phyloP scores from a whole-genome alignment of 331 rosid species.

The Phaseolus coccineus region DNA sequence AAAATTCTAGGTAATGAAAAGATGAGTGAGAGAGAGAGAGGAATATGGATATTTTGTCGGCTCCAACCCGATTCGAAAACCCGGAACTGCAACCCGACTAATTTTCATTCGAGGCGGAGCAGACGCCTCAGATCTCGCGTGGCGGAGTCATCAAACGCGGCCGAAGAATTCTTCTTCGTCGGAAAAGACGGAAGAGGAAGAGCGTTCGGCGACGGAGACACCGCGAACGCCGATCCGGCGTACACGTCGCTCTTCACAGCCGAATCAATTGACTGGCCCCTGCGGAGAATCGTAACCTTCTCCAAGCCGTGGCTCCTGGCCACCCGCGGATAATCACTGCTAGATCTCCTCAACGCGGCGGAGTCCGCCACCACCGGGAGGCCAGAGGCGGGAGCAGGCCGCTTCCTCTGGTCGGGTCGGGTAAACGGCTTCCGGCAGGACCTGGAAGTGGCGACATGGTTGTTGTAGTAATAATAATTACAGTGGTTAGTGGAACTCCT shows the following conservation, averaged over 20 bases:
- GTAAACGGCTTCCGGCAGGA: constrained; percentile 53
- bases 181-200: constrained; percentile 89
- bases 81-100: constrained; percentile 19
- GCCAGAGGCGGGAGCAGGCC: not conserved
- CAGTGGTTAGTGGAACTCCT: constrained; percentile 26
- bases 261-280: constrained; percentile 83
- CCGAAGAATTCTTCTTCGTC: constrained; percentile 53
- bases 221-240: constrained; percentile 88
- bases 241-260: constrained; percentile 55
- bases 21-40: not conserved
- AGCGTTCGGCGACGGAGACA: constrained; percentile 91
- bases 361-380: constrained; percentile 31
- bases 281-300: constrained; percentile 74
- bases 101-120: constrained; percentile 66
- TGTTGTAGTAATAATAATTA: constrained; percentile 15
- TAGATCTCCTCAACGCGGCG: constrained; percentile 47
- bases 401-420: constrained; percentile 54
- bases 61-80: constrained; percentile 19
- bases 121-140: constrained; percentile 89
- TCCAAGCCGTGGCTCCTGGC: constrained; percentile 53
- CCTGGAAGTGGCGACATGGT: constrained; percentile 43
- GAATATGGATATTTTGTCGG: not conserved
- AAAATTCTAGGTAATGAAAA: not conserved
- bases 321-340: constrained; percentile 56
- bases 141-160: constrained; percentile 69